Evolutionary conservation across 805 yeast species (phyloP), one percentile per base, ranked within the genome.

Genomic region (Suhomyces kilbournensis): DNA sequence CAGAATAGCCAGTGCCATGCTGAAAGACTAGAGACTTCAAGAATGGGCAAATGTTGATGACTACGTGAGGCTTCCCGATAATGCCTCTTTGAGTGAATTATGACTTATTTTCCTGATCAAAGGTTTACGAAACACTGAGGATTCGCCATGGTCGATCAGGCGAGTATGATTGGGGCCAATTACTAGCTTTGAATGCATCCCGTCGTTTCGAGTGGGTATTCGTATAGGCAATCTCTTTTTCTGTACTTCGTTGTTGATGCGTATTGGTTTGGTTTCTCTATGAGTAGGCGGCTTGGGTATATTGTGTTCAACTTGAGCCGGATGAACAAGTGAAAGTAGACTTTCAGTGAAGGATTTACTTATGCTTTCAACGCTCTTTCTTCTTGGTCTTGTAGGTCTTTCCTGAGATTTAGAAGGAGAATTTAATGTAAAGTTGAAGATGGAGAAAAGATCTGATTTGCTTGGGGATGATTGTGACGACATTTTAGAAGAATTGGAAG

Each of bases 71-170:
- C 57, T 55, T 19, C 51, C 53, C 2, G 65, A 44, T 28, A 79
- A 62, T 2, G 84, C 84, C 39, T 79, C 83, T 52, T 72, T 61
- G 17, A 79, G 60, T 1, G 81, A 77, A n/a, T 73, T 69, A 56
- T 73, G 80, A 53, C 81, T 79, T 26, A 80, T 72, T 44, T 75
- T 67, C 10, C 76, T 65, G 12, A 70, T 56, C 7, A 71, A 52
- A 6, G 75, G 74, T 38, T 60, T 66, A 48, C 67, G 67, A 53
- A 73, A 66, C 4, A 62, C 63, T 1, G 78, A 71, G 3, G 71
- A 68, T 20, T 68, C 68, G 0, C 83, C 83, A 57, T 80, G 82
- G 20, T 70, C 65, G 19, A 78, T 64, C 6, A 71, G 68, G 50
- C 63, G 66, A 4, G 74, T 68, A 35, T 74, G 74, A 50, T 78